These are phyloP conservation scores for Penicillium crustosum DNA, from an alignment of 2,329 filamentous ascomycete genomes.

Conservation along the genomic window DNA sequence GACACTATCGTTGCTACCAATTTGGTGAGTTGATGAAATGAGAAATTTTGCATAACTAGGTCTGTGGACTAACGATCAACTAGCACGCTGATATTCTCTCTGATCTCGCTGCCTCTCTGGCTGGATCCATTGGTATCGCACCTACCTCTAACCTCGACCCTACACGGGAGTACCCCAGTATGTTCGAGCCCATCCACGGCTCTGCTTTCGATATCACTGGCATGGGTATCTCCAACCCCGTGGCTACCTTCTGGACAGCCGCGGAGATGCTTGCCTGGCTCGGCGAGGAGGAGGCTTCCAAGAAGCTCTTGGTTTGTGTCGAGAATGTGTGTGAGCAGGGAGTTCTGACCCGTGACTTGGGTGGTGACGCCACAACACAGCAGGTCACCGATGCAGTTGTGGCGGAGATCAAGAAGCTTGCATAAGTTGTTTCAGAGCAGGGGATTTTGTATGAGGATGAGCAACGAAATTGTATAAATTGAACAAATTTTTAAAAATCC, in stretches of 20 bases:
- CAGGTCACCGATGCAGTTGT: constrained; percentile 60
- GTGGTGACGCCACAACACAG: constrained; percentile 57
- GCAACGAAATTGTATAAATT: background rate
- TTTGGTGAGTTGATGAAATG: constrained; percentile 35
- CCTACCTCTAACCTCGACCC: constrained; percentile 69
- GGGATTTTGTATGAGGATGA: background rate
- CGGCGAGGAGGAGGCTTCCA: constrained; percentile 59
- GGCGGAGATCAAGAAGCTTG: constrained; percentile 50
- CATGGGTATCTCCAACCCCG: constrained; percentile 60
- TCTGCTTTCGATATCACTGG: constrained; percentile 65
- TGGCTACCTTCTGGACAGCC: constrained; percentile 68
- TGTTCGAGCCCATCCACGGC: constrained; percentile 66
- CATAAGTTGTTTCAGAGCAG: constrained; percentile 9
- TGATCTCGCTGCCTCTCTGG: constrained; percentile 67
- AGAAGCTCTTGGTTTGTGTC: constrained; percentile 58
- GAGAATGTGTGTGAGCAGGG: constrained; percentile 60
- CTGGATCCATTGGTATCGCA: constrained; percentile 70
- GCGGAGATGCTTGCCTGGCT: constrained; percentile 67
- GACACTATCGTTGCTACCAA: constrained; percentile 67
- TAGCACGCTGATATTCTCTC: constrained; percentile 65
- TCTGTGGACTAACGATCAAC: constrained; percentile 24
- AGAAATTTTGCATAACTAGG: background rate
- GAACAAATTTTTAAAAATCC: background rate
- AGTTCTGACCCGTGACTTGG: constrained; percentile 60
- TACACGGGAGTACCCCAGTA: constrained; percentile 58